Percentiles rank a stretch among this genome's conserved stretches.
These are phyloP conservation scores for Ocimum tenuiflorum DNA, from an alignment of 257 asterid species.

Conservation along the genomic window DNA sequence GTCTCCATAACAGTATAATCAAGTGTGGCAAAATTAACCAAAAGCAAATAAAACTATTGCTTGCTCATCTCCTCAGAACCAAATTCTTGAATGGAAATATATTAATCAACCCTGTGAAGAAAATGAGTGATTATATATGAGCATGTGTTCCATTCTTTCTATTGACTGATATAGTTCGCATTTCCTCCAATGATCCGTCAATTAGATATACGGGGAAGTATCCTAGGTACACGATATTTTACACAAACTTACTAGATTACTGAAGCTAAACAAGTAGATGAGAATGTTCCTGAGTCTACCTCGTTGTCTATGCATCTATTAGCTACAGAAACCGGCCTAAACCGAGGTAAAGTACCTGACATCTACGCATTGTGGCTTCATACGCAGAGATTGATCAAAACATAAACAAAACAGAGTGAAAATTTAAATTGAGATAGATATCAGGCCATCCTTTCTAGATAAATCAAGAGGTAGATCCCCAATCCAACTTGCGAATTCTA, in stretches of 20 bases:
- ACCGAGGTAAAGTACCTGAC: background rate
- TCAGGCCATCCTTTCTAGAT: background rate
- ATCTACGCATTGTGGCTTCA: background rate
- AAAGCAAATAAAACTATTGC: background rate
- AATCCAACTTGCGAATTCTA: background rate
- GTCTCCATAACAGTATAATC: background rate
- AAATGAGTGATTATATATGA: background rate
- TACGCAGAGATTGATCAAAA: background rate
- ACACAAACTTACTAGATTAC: background rate
- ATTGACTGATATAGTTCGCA: background rate
- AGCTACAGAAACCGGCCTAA: background rate
- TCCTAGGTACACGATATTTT: background rate
- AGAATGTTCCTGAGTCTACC: background rate
- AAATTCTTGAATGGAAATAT: background rate
- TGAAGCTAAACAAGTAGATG: background rate
- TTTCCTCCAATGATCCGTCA: background rate
- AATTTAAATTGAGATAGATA: background rate
- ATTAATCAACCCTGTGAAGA: background rate
- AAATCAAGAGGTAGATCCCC: background rate
- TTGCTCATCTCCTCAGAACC: constrained; percentile 4
- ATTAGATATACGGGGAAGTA: background rate
- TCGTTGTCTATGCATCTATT: background rate
- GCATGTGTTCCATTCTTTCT: background rate
- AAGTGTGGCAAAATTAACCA: background rate
- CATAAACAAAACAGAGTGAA: background rate